Percentiles rank a stretch among this genome's conserved stretches.
Evolutionary conservation across 805 yeast genomes (phyloP).

Genomic region (Sugiyamaella floridensis): DNA sequence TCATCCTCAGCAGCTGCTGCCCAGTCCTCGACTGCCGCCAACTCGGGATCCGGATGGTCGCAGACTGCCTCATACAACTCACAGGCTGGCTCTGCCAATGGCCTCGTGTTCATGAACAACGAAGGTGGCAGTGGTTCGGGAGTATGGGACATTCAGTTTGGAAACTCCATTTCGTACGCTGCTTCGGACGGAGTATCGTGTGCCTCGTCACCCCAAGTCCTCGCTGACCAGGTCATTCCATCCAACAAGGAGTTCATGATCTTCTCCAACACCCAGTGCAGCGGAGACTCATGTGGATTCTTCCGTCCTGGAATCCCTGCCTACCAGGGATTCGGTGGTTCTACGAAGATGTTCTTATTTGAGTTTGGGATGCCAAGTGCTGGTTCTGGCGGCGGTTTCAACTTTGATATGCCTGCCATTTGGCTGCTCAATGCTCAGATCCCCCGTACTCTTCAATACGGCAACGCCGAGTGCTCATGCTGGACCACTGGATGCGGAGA

Average conservation of each 20-base stretch:
- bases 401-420: constrained; percentile 95
- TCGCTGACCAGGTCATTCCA: constrained; percentile 58
- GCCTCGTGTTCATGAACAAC: constrained; percentile 78
- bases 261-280: constrained; percentile 49
- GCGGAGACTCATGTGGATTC: constrained; percentile 63
- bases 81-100: constrained; percentile 60
- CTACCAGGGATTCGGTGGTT: constrained; percentile 88
- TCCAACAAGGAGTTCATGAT: constrained; percentile 78
- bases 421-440: constrained; percentile 94
- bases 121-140: constrained; percentile 89
- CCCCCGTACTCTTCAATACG: constrained; percentile 95
- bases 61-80: constrained; percentile 65
- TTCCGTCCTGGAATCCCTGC: constrained; percentile 85
- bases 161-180: constrained; percentile 85
- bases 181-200: constrained; percentile 71
- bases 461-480: constrained; percentile 79
- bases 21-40: constrained; percentile 36
- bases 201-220: constrained; percentile 60
- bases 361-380: constrained; percentile 92
- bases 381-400: constrained; percentile 29
- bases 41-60: constrained; percentile 41
- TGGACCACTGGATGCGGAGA: constrained; percentile 98
- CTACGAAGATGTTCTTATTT: constrained; percentile 76
- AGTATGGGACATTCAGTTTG: constrained; percentile 76
- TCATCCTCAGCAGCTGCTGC: constrained; percentile 33